Percentiles rank a stretch among this genome's conserved stretches.
These are phyloP conservation scores for Ploettnerulaceae sp. DNA, from an alignment of 2,329 filamentous ascomycete genomes.

Conservation along the genomic window DNA sequence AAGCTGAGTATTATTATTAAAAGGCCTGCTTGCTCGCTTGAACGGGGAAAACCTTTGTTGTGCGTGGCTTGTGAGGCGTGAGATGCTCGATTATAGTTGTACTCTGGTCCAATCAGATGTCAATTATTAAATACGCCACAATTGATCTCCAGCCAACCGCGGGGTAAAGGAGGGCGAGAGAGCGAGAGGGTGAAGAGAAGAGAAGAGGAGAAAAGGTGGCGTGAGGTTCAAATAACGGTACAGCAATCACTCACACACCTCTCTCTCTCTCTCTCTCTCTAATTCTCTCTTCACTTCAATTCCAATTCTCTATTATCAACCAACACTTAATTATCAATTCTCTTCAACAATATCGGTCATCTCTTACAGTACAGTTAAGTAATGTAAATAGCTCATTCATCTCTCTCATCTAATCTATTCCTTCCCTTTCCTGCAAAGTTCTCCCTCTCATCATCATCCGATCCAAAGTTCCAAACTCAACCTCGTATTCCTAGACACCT, in stretches of 20 bases:
- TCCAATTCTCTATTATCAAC: background rate
- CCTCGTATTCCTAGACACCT: slow-evolving; percentile 21
- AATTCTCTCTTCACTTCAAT: background rate
- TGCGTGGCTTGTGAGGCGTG: background rate
- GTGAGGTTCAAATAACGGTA: background rate
- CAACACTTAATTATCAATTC: too few relatives aligned
- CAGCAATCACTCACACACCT: background rate
- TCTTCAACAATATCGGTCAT: too few relatives aligned
- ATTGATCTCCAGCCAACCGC: slow-evolving; percentile 8
- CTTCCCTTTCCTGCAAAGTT: background rate
- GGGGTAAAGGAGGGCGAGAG: slow-evolving; percentile 10
- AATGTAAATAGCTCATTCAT: background rate
- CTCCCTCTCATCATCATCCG: background rate
- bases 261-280: background rate
- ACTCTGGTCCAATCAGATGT: background rate
- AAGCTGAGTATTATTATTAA: background rate
- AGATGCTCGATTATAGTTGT: background rate
- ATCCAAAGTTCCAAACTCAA: background rate
- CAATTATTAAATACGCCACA: slow-evolving; percentile 5
- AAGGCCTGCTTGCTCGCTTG: slow-evolving; percentile 1
- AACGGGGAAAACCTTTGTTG: background rate
- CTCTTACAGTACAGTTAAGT: too few relatives aligned
- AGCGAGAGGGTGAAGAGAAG: background rate
- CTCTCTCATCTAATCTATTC: background rate
- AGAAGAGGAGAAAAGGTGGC: background rate